Evolutionary conservation across 805 yeast species (phyloP), one percentile per base, ranked within the genome.

Genomic region (Suhomyces sp.): DNA sequence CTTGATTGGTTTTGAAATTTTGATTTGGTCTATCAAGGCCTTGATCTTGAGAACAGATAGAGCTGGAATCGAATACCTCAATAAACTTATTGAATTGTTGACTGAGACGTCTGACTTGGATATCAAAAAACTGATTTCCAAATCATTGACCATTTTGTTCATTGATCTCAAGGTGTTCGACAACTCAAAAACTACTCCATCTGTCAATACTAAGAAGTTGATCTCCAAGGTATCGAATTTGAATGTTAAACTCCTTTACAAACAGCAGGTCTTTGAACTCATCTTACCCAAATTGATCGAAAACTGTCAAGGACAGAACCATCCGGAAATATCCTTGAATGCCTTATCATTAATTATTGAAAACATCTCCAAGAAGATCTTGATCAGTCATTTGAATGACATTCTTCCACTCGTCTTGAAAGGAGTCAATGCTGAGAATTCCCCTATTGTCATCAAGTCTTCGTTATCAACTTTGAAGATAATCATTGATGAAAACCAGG

Each of bases 1-100:
- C 7, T 16, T 38, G 2, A 28, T 32, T 8, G 32, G 46, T 5
- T 54, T 84, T 25, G 95, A 87, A 53, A 52, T 72, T 0, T 55
- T 70, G 8, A 63, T 81, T 2, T 88, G 96, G 96, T 57, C 81
- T 5, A 62, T 79, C 14, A 88, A 87, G 55, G 90, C 85, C 0
- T 64, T 85, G 32, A 51, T 85, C 0, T 52, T 86, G 54, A 77
- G 74, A 46, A 74, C 74, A 43, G 82, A 81, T 39, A 42, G 45
- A 3, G 28, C 37, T 4, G 72, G 71, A 2, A 27, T 54, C 11
- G 36, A 39, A 15, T 51, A 48, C 28, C 38, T 61, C 27, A 31
- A 46, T 19, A 38, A 47, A 14, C 24, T 65, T 8, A 43, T 57
- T 5, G 38, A 36, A 3, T 38, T 50, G 7, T 70, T 47, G 56